phyloP scores from a whole-genome alignment of 1,284 basidiomycete genomes.

The Fomitopsis palustris region DNA sequence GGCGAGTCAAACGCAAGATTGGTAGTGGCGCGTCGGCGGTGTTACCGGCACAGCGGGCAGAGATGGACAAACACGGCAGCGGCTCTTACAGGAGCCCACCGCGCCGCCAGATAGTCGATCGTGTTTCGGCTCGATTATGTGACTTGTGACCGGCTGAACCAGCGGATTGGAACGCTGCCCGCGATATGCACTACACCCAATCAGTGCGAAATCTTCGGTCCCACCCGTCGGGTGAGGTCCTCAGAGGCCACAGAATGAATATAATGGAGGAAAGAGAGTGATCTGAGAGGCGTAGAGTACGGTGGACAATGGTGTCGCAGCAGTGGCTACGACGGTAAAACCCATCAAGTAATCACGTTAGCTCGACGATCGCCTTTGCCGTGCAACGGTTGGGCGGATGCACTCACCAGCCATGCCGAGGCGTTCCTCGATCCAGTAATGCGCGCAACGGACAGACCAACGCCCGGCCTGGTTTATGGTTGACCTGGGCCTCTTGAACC shows the following conservation, averaged over 20 bases:
- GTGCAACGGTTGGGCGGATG: background rate
- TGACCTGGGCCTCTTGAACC: slow-evolving; percentile 16
- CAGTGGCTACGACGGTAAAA: background rate
- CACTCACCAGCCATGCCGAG: slow-evolving; percentile 7
- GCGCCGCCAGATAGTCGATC: slow-evolving; percentile 18
- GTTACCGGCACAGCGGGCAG: slow-evolving; percentile 19
- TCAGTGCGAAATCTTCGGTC: slow-evolving; percentile 2
- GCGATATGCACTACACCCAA: slow-evolving; percentile 1
- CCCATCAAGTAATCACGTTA: slow-evolving; percentile 4
- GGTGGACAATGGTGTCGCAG: background rate
- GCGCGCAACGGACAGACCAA: slow-evolving; percentile 3
- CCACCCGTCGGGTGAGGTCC: background rate
- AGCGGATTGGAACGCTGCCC: slow-evolving; percentile 4
- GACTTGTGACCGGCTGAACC: slow-evolving; percentile 20
- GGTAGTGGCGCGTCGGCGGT: background rate
- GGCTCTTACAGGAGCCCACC: slow-evolving; percentile 5
- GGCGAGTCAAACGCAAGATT: background rate
- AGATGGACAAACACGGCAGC: slow-evolving; percentile 7
- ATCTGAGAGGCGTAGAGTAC: background rate
- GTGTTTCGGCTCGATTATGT: slow-evolving; percentile 23
- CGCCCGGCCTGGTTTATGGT: slow-evolving; percentile 15
- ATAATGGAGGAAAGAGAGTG: background rate
- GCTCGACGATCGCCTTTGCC: background rate
- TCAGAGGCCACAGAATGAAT: background rate
- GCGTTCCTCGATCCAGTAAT: slow-evolving; percentile 18